phyloP scores from a whole-genome alignment of 805 yeast genomes.

The Candida sithepensis region DNA sequence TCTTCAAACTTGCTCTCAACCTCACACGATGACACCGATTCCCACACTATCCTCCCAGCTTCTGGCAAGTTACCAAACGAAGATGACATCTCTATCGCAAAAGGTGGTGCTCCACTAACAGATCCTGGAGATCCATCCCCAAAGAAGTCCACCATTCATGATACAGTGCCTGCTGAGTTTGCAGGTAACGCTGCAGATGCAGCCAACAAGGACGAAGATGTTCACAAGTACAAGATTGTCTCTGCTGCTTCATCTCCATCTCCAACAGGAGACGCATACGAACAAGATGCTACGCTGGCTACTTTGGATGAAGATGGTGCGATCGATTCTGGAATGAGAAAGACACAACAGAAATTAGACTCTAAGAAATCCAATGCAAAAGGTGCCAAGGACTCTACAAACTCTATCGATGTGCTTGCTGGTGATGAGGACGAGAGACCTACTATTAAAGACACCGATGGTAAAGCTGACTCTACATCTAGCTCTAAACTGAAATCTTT shows the following conservation, averaged over 20 bases:
- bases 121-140: background rate
- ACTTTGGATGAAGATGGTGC: background rate
- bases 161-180: background rate
- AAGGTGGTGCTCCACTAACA: background rate
- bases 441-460: background rate
- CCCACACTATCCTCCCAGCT: background rate
- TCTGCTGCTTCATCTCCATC: background rate
- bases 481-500: background rate
- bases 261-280: background rate
- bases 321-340: background rate
- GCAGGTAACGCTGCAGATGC: slow-evolving; percentile 1
- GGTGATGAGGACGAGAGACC: background rate
- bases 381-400: background rate
- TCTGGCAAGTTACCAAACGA: background rate
- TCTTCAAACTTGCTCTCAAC: background rate
- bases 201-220: background rate
- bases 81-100: background rate
- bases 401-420: background rate
- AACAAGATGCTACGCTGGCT: background rate
- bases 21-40: background rate
- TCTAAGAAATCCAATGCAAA: background rate
- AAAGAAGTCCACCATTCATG: background rate
- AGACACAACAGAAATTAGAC: background rate
- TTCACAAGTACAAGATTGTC: background rate
- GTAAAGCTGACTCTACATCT: background rate